A percentile compares a stretch with the other conserved stretches of the same genome.
These are phyloP conservation scores for Colletotrichum magnum DNA, from an alignment of 2,329 filamentous ascomycete genomes.

Conservation along the genomic window DNA sequence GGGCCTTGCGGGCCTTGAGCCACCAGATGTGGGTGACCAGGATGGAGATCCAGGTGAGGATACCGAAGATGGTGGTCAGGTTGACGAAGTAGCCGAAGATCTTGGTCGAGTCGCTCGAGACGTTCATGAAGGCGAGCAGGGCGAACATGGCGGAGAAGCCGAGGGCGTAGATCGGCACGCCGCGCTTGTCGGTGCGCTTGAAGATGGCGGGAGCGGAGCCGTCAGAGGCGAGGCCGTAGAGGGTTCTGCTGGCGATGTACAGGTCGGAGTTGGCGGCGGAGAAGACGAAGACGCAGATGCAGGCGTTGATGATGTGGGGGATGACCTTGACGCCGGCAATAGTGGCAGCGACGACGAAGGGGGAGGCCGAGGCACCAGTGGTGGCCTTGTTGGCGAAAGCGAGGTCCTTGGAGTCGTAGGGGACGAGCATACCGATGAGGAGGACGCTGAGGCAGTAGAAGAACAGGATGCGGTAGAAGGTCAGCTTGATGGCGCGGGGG, in stretches of 20 bases:
- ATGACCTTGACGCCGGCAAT: constrained; percentile 74
- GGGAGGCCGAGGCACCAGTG: constrained; percentile 73
- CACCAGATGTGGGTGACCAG: constrained; percentile 78
- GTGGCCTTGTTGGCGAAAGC: constrained; percentile 66
- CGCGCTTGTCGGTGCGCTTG: constrained; percentile 77
- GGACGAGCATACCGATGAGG: constrained; percentile 82
- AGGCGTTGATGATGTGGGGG: constrained; percentile 79
- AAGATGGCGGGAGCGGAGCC: constrained; percentile 81
- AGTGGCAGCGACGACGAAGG: constrained; percentile 81
- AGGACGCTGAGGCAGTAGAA: constrained; percentile 85
- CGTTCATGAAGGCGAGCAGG: constrained; percentile 79
- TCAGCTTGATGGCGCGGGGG: constrained; percentile 83
- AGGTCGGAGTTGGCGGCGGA: constrained; percentile 83
- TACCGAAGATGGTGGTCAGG: constrained; percentile 76
- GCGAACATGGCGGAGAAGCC: constrained; percentile 72
- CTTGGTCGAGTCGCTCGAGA: constrained; percentile 55
- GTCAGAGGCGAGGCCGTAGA: constrained; percentile 81
- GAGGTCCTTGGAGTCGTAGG: constrained; percentile 75
- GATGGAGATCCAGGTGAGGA: constrained; percentile 78
- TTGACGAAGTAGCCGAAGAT: constrained; percentile 75
- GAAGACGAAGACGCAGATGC: constrained; percentile 83
- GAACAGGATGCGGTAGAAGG: constrained; percentile 85
- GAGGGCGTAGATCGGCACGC: constrained; percentile 79
- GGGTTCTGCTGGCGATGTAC: constrained; percentile 80
- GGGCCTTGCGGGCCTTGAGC: constrained; percentile 72